Evolutionary conservation across 495 filamentous ascomycete genomes (phyloP).

Genomic region (Xylaria cubensis): DNA sequence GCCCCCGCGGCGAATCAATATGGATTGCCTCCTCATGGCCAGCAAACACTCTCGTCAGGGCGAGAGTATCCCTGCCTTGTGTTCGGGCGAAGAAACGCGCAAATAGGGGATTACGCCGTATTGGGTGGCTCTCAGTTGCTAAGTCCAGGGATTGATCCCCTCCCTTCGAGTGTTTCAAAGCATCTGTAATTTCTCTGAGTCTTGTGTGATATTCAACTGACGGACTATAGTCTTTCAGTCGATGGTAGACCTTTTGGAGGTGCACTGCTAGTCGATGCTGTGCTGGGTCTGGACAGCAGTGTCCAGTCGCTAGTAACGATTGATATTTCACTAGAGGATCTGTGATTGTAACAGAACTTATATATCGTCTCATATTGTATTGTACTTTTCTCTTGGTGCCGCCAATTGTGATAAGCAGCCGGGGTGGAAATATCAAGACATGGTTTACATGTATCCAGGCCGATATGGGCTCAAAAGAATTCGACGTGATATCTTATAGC

Average conservation of each 20-base stretch:
- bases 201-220: constrained; percentile 64
- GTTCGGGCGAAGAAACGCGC: constrained; percentile 48
- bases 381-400: not conserved
- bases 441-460: not conserved
- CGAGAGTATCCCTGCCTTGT: constrained; percentile 55
- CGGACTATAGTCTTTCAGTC: constrained; percentile 72
- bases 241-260: constrained; percentile 70
- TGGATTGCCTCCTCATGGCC: constrained; percentile 67
- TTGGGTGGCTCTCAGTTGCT: constrained; percentile 53
- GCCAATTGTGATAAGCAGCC: not conserved
- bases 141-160: constrained; percentile 36
- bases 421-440: not conserved
- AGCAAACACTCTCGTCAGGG: constrained; percentile 65
- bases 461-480: not conserved
- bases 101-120: constrained; percentile 58
- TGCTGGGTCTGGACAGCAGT: constrained; percentile 66
- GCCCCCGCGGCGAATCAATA: constrained; percentile 66
- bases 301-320: constrained; percentile 63
- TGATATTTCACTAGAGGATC: constrained; percentile 75
- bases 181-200: constrained; percentile 57
- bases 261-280: constrained; percentile 72
- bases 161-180: constrained; percentile 39
- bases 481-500: not conserved
- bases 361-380: constrained; percentile 44
- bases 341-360: constrained; percentile 66